phyloP scores from a whole-genome alignment of 2,329 filamentous ascomycete genomes.

The Sporothrix euskadiensis region DNA sequence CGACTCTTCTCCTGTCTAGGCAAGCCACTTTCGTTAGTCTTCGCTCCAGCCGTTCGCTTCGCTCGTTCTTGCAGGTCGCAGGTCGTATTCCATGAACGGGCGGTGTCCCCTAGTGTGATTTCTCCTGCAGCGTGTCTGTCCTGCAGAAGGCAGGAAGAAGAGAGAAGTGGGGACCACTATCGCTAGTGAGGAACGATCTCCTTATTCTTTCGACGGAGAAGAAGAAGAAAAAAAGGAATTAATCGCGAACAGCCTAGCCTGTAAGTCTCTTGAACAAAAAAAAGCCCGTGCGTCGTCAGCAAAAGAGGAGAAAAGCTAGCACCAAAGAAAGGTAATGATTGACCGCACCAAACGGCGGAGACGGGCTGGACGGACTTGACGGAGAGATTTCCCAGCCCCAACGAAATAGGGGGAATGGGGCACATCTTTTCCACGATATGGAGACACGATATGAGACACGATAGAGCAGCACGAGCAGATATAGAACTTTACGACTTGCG shows the following conservation, averaged over 20 bases:
- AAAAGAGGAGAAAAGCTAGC: slow-evolving; percentile 5
- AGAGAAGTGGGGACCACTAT: not conserved
- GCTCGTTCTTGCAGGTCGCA: not conserved
- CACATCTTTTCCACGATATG: not conserved
- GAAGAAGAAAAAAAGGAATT: not conserved
- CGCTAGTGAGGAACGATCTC: slow-evolving; percentile 2
- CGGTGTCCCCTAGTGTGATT: not conserved
- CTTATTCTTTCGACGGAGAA: not conserved
- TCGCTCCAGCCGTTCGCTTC: not conserved
- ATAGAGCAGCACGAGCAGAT: not conserved
- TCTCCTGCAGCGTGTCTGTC: not conserved
- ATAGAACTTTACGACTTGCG: not conserved
- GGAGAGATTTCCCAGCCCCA: not conserved
- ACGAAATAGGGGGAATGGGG: not conserved
- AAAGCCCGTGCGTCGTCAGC: slow-evolving; percentile 27
- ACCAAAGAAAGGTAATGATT: not conserved
- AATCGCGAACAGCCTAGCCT: not conserved
- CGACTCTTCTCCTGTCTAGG: not conserved
- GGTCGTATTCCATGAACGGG: not conserved
- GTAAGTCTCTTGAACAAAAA: not conserved
- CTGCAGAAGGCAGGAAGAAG: not conserved
- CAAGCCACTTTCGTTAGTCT: not conserved
- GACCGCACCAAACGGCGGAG: not conserved
- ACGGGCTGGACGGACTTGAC: not conserved
- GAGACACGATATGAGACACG: not conserved